phyloP scores from a whole-genome alignment of 345 rosid species.

The Clausena lansium region DNA sequence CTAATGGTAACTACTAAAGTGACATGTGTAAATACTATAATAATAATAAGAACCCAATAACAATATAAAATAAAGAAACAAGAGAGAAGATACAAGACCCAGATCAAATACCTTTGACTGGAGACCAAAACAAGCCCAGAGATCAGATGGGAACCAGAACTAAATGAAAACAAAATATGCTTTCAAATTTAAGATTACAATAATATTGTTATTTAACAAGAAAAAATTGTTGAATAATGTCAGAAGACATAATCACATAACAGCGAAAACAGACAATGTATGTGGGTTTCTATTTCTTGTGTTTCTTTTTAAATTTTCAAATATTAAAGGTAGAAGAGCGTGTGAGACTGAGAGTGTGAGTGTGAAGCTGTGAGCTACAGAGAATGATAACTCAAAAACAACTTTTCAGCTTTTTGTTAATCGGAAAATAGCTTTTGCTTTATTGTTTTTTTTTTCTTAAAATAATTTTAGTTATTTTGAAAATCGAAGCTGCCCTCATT shows the following conservation, averaged over 20 bases:
- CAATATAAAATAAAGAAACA: background rate
- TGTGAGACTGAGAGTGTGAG: slow-evolving; percentile 13
- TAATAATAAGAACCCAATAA: background rate
- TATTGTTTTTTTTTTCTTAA: background rate
- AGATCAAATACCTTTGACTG: slow-evolving; percentile 43
- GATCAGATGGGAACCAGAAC: slow-evolving; percentile 27
- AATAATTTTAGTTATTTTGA: slow-evolving; percentile 18
- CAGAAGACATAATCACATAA: slow-evolving; percentile 21
- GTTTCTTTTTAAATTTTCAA: background rate
- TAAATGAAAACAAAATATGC: slow-evolving; percentile 22
- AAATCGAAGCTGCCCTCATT: slow-evolving; percentile 18
- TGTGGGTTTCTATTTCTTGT: slow-evolving; percentile 36
- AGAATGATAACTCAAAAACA: background rate
- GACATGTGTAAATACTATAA: background rate
- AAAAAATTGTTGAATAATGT: slow-evolving; percentile 35
- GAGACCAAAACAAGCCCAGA: slow-evolving; percentile 11
- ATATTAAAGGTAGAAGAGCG: background rate
- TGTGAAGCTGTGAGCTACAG: slow-evolving; percentile 14
- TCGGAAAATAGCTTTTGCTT: slow-evolving; percentile 8
- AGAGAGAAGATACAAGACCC: slow-evolving; percentile 17
- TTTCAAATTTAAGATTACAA: slow-evolving; percentile 28
- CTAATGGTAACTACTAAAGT: background rate
- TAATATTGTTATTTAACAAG: background rate
- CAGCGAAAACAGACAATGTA: slow-evolving; percentile 17
- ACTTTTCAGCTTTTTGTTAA: slow-evolving; percentile 34